phyloP scores from a whole-genome alignment of 768 basidiomycete genomes.

The Udeniomyces megalosporus region DNA sequence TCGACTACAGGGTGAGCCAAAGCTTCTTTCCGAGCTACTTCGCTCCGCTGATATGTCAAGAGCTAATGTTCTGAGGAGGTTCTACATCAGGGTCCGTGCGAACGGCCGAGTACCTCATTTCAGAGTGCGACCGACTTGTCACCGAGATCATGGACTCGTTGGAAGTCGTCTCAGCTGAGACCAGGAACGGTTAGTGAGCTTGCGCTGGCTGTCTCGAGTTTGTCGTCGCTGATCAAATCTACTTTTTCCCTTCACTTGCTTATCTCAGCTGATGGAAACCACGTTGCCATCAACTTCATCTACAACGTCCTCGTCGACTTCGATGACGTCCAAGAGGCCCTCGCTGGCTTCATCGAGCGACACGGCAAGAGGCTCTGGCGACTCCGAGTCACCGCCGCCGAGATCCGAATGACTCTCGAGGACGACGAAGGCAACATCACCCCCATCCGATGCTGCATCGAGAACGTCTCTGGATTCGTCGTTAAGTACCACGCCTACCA shows the following conservation, averaged over 20 bases:
- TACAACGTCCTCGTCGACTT: slow-evolving; percentile 91
- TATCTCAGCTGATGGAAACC: slow-evolving; percentile 13
- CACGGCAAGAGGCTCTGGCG: slow-evolving; percentile 98
- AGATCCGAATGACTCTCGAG: slow-evolving; percentile 88
- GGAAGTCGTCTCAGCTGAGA: slow-evolving; percentile 76
- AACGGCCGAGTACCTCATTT: slow-evolving; percentile 93
- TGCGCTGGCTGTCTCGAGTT: background rate
- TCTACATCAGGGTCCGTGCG: slow-evolving; percentile 76
- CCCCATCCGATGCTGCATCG: slow-evolving; percentile 92
- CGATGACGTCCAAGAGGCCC: slow-evolving; percentile 89
- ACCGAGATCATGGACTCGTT: slow-evolving; percentile 85
- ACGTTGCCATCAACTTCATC: slow-evolving; percentile 63
- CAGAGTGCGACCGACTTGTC: slow-evolving; percentile 92
- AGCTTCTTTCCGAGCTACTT: too few relatives aligned
- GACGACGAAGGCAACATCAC: slow-evolving; percentile 88
- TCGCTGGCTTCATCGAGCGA: slow-evolving; percentile 97
- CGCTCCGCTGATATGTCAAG: too few relatives aligned
- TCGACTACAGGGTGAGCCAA: slow-evolving; percentile 44
- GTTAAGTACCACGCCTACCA: slow-evolving; percentile 98
- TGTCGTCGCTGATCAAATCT: background rate
- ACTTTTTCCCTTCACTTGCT: background rate
- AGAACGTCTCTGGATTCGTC: slow-evolving; percentile 96
- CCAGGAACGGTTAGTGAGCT: slow-evolving; percentile 34
- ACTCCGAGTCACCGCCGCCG: slow-evolving; percentile 90
- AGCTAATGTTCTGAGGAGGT: too few relatives aligned